Conservation (phyloP, 441 rosid species). For the Adansonia grandidieri region DNA sequence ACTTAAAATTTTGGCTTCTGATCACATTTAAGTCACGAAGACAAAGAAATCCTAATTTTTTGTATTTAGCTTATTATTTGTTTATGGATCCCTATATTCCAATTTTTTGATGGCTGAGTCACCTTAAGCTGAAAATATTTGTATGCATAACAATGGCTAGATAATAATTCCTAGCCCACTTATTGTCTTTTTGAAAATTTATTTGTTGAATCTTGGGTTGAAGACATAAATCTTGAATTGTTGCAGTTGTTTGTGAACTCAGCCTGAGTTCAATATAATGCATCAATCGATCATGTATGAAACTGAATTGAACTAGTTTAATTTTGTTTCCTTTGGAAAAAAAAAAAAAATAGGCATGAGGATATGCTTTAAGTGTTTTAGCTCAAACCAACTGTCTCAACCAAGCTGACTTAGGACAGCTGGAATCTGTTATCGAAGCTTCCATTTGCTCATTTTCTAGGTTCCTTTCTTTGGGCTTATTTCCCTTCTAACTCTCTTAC, state of each 20-base stretch:
- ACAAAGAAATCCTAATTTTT: conserved; percentile 12
- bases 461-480: background rate
- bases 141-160: background rate
- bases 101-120: conserved; percentile 1
- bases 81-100: conserved; percentile 13
- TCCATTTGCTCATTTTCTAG: background rate
- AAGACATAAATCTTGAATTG: conserved; percentile 14
- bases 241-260: background rate
- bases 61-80: conserved; percentile 7
- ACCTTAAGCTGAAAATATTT: background rate
- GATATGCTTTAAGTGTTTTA: conserved; percentile 17
- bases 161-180: background rate
- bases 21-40: conserved; percentile 1
- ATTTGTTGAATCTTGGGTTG: conserved; percentile 6
- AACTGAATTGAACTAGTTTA: conserved; percentile 5
- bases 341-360: background rate
- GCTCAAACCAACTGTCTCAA: conserved; percentile 12
- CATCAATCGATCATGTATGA: background rate
- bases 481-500: background rate
- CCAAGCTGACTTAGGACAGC: background rate
- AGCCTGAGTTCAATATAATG: background rate
- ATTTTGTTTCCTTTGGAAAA: background rate
- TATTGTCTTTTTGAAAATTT: background rate
- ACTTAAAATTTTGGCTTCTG: conserved; percentile 23
- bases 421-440: conserved; percentile 10